These are phyloP conservation scores for Penicillium brasilianum DNA, from an alignment of 2,329 filamentous ascomycete genomes.

Conservation along the genomic window DNA sequence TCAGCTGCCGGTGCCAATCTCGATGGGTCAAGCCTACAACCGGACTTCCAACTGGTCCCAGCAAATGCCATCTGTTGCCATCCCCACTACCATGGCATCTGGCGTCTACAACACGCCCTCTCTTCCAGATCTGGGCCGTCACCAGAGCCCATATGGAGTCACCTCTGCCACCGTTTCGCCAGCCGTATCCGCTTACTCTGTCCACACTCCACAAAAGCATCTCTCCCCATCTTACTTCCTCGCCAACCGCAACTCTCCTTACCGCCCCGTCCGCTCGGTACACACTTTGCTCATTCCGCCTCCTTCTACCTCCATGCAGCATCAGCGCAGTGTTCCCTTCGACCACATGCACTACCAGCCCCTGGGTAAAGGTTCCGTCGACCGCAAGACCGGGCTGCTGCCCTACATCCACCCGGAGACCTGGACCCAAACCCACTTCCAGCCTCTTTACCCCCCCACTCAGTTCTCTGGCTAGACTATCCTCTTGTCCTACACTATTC, in stretches of 20 bases:
- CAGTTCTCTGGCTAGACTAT: constrained; percentile 35
- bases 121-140: constrained; percentile 47
- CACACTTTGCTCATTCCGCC: constrained; percentile 91
- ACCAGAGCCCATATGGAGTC: constrained; percentile 55
- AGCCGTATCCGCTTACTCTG: constrained; percentile 67
- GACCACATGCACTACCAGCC: constrained; percentile 84
- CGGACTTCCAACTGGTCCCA: constrained; percentile 58
- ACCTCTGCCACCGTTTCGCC: constrained; percentile 68
- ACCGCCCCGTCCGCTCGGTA: constrained; percentile 86
- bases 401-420: constrained; percentile 58
- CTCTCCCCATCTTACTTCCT: constrained; percentile 88
- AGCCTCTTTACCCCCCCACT: constrained; percentile 38
- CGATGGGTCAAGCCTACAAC: constrained; percentile 78
- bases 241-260: constrained; percentile 86
- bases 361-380: constrained; percentile 69
- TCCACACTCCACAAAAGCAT: constrained; percentile 66
- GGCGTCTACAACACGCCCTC: constrained; percentile 38
- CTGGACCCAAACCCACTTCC: constrained; percentile 45
- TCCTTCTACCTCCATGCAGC: constrained; percentile 76
- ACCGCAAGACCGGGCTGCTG: constrained; percentile 70
- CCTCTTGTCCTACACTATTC: constrained; percentile 4
- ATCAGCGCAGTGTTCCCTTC: constrained; percentile 68
- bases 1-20: constrained; percentile 63
- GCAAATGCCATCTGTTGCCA: constrained; percentile 42
- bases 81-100: constrained; percentile 35